Evolutionary conservation across 2,329 filamentous ascomycete genomes (phyloP), one percentile per base, ranked within the genome.

Genomic region (Exophiala spinifera): DNA sequence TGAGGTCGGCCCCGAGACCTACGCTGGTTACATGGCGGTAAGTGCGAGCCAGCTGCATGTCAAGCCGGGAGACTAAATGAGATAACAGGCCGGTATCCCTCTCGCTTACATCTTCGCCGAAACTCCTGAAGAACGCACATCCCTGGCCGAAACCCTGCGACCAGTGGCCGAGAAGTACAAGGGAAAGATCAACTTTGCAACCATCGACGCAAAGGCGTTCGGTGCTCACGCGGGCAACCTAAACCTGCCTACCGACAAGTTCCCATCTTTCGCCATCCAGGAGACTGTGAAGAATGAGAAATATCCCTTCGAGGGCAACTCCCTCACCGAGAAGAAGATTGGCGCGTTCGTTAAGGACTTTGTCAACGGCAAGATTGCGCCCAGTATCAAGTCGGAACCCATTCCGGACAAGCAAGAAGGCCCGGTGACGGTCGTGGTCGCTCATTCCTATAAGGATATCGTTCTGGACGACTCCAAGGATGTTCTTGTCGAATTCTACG

Each of bases 101-200:
- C 86, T 99, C 61, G 94, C 91, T 62, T 99, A 97, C 79, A 95
- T 99, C 77, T 97, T 99, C 76, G 86, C 92, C 62, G 91, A 96
- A 79, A 91, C 88, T 43, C 72, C 82, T 23, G 92, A 97, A 77
- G 91, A 96, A 82, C 91, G 94, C 66, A 83, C 87, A 69, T 78
- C 84, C 68, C 84, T 96, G 64, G 79, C 86, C 64, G 83, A 87
- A 62, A 78, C 83, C 60, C 80, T 99, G 68, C 95, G 91, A 81
- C 81, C 89, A 63, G 74, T 99, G 63, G 94, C 94, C 58, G 83
- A 95, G 79, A 88, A 92, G 79, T 85, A 91, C 81, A 92, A 91
- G 78, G 92, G 94, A 75, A 85, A 84, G 73, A 84, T 99, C 79
- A 97, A 95, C 87, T 95, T 99, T 72, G 94, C 91, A 63, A 96